Base-by-base conservation (phyloP, 1,284 basidiomycete genomes). In the Puccinia coronata region DNA sequence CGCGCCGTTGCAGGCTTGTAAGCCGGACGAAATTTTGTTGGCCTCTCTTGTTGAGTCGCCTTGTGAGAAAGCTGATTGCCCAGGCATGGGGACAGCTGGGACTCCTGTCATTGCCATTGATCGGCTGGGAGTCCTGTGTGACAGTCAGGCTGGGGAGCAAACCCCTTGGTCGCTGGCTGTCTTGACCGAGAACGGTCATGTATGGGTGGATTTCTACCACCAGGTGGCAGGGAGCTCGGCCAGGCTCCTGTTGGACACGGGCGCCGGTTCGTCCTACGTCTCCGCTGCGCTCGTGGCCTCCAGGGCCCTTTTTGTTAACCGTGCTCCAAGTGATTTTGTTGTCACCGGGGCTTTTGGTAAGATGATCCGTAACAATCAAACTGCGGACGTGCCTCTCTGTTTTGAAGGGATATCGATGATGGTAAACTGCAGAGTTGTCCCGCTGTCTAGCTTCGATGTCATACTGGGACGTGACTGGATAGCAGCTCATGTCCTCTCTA, bases 391-490 rank as follows among this genome's bases (percentile, higher is more conserved):
- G 1, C 36, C 47, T 12, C 11, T 73, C 2, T 53, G 34, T 36
- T 55, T 73, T 34, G n/a, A 23, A n/a, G 49, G 39, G 23, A 12
- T 73, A 12, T 4, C 3, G 4, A 51, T 73, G 47, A 36, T 5
- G 11, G 20, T 55, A 8, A 41, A 3, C 23, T 53, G 41, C 34
- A 16, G 53, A n/a, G 71, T 73, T 3, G 71, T 51, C 28, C 71
- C 51, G 1, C n/a, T 73, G 1, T 36, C 71, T 0, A 31, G 12
- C 31, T 73, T 36, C 57, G 71, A 73, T 16, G 14, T 73, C 0
- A 73, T 73, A 4, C 25, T 73, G 25, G 71, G 51, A 1, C 51
- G 51, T n/a, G 71, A 73, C 57, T 73, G 71, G 71, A 73, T 73
- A 4, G 28, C 31, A 0, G 18, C 16, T 1, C 20, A 73, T 73